These are phyloP conservation scores for Neurospora sp. DNA, from an alignment of 495 filamentous ascomycete genomes.

Conservation along the genomic window DNA sequence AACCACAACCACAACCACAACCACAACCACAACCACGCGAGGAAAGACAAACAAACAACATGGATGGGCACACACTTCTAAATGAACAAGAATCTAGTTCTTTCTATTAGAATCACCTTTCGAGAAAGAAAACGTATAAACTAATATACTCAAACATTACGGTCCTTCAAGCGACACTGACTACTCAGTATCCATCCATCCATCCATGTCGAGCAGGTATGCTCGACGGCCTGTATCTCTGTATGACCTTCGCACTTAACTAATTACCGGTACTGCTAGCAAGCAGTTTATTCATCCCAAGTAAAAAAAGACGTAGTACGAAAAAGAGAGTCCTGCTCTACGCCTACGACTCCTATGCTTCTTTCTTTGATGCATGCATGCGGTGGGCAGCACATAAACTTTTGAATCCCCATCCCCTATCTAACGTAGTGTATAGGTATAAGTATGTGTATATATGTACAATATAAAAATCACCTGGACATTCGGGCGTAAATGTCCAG, in stretches of 20 bases:
- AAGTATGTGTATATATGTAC: neutral
- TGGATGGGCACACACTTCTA: neutral
- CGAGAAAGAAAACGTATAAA: neutral
- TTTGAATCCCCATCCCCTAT: neutral
- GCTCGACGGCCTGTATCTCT: neutral
- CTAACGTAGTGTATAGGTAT: neutral
- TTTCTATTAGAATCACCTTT: neutral
- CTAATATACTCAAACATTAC: neutral
- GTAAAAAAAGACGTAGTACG: neutral
- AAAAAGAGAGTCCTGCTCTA: neutral
- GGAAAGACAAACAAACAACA: neutral
- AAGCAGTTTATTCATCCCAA: neutral
- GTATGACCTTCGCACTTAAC: neutral
- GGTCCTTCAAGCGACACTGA: neutral
- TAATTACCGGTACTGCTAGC: neutral
- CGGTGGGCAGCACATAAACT: neutral
- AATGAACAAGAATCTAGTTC: neutral
- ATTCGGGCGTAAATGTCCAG: neutral
- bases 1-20: too few species aligned
- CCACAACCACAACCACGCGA: neutral
- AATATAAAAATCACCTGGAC: neutral
- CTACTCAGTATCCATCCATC: neutral
- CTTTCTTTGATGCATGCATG: neutral
- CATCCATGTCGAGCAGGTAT: neutral
- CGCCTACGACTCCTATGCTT: neutral